These are phyloP conservation scores for Ceraceosorus bombacis DNA, from an alignment of 1,284 basidiomycete genomes.

Conservation along the genomic window DNA sequence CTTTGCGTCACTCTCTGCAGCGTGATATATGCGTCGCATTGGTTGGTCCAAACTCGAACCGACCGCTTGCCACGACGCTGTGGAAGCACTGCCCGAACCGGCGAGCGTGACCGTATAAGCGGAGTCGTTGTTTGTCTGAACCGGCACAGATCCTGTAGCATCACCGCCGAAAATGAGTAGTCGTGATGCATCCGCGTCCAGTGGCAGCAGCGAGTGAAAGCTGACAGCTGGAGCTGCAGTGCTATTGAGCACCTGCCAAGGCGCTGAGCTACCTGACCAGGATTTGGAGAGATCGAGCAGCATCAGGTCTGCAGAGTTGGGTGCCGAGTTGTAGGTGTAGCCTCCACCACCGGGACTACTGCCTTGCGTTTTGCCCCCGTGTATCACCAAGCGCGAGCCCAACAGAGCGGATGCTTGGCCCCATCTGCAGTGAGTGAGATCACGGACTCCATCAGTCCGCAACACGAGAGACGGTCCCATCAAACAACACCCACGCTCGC, in stretches of 20 bases:
- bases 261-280: slow-evolving; percentile 22
- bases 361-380: slow-evolving; percentile 40
- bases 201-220: slow-evolving; percentile 37
- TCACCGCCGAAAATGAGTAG: slow-evolving; percentile 40
- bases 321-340: slow-evolving; percentile 35
- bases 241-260: slow-evolving; percentile 20
- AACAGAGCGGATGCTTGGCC: slow-evolving; percentile 35
- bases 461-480: no score
- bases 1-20: slow-evolving; percentile 22
- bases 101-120: slow-evolving; percentile 24
- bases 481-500: no score
- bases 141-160: slow-evolving; percentile 15
- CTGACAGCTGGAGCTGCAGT: slow-evolving; percentile 20
- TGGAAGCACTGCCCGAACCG: slow-evolving; percentile 7
- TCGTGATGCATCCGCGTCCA: slow-evolving; percentile 13
- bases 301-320: slow-evolving; percentile 27
- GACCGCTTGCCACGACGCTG: slow-evolving; percentile 8
- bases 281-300: slow-evolving; percentile 24
- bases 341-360: slow-evolving; percentile 23
- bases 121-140: slow-evolving; percentile 36
- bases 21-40: slow-evolving; percentile 33
- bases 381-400: slow-evolving; percentile 25
- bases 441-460: no score
- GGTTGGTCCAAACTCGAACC: slow-evolving; percentile 27
- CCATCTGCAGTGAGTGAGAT: slow-evolving; percentile 19